Evolutionary conservation across 345 rosid species (phyloP), one percentile per base, ranked within the genome.

Genomic region (Acer negundo): DNA sequence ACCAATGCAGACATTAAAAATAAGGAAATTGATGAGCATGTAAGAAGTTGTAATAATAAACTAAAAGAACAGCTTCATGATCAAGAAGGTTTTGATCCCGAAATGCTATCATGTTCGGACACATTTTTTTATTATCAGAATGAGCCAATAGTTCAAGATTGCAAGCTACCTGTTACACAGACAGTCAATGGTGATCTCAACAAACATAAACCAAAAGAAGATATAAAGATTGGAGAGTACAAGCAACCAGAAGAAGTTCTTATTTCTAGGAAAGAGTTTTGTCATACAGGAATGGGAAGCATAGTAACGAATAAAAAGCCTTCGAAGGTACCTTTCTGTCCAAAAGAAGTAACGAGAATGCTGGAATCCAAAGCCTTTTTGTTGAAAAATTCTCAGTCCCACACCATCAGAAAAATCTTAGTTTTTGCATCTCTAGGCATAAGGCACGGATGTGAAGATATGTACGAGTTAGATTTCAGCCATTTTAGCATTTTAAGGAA

Each of bases 391-490:
- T 89, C 90, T 46, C 88, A 87, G 76, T 84, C 88, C 59, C 92
- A 87, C 79, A 86, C 92, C 62, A 84, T 86, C 62, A 86, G 93
- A 75, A 87, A 87, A 77, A 86, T 89, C 62, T 77, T 87, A 66
- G 88, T 83, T 24, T 89, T 89, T 40, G 78, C 89, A 6, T 87
- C 86, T 55, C 87, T 89, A 7, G 85, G 90, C 49, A 86, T 84
- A 70, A 82, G 84, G 81, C 88, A 87, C 67, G 93, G 93, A 16
- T 86, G 86, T 75, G 93, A 87, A 71, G 90, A 89, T 47, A 82
- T 86, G 80, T 74, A 82, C 11, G 93, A 87, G 67, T 65, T 89
- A 40, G 89, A 89, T 76, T 86, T 87, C 84, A 84, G 79, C 62
- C 93, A 89, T 79, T 87, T 89, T 59, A 86, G 80, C 75, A 85